These are phyloP conservation scores for Imleria badia DNA, from an alignment of 768 basidiomycete genomes.

Conservation along the genomic window DNA sequence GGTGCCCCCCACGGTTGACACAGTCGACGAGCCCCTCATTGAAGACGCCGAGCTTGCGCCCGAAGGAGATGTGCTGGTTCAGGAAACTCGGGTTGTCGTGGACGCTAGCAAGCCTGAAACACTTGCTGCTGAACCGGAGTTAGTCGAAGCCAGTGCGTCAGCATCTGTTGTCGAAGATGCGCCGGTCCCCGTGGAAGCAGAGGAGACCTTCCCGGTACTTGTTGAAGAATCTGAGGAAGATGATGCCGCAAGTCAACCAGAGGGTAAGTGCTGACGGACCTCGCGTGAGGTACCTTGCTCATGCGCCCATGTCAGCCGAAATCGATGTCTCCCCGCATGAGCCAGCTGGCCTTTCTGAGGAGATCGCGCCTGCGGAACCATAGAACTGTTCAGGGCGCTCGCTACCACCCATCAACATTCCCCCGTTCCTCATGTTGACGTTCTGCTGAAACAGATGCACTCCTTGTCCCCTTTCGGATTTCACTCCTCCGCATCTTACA, in stretches of 20 bases:
- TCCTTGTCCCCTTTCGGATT: not conserved
- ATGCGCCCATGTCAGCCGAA: not conserved
- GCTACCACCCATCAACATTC: not conserved
- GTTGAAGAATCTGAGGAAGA: not conserved
- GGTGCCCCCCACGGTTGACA: not conserved
- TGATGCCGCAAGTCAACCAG: not conserved
- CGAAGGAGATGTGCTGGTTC: not conserved
- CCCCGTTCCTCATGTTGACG: no score
- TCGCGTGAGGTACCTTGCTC: not conserved
- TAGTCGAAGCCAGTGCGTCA: not conserved
- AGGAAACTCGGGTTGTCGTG: not conserved
- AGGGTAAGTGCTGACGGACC: constrained; percentile 11
- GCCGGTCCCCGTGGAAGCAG: not conserved
- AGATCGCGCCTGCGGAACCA: not conserved
- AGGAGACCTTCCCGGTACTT: not conserved
- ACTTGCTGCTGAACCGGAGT: not conserved
- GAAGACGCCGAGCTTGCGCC: not conserved
- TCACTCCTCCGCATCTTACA: not conserved
- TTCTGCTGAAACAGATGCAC: not conserved
- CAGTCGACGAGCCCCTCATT: not conserved
- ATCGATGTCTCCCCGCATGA: not conserved
- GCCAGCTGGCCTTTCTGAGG: not conserved
- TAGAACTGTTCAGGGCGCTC: not conserved
- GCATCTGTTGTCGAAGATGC: not conserved
- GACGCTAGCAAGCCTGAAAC: not conserved